phyloP scores from a whole-genome alignment of 2,329 filamentous ascomycete genomes.

The Volutella citrinella region DNA sequence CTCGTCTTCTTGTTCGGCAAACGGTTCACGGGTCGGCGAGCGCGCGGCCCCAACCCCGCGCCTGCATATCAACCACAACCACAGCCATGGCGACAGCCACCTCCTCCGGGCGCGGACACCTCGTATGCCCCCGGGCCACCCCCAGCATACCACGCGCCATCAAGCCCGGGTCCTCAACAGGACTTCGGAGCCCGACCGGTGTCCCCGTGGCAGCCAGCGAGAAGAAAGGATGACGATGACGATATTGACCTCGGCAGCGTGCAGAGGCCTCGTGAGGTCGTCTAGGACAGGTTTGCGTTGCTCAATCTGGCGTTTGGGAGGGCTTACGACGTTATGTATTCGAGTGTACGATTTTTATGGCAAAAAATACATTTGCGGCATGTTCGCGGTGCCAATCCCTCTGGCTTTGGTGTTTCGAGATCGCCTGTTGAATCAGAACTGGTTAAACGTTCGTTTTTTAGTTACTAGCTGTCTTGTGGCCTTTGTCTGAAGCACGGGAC shows the following conservation, averaged over 20 bases:
- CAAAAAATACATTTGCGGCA: no score
- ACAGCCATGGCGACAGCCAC: conserved; percentile 28
- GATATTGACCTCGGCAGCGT: conserved; percentile 28
- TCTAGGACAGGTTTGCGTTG: no score
- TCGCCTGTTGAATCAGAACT: no score
- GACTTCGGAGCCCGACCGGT: conserved; percentile 25
- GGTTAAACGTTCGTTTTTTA: no score
- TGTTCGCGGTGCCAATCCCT: no score
- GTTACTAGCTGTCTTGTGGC: no score
- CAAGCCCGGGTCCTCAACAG: conserved; percentile 27
- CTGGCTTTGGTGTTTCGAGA: no score
- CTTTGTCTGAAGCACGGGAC: no score
- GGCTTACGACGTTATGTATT: no score
- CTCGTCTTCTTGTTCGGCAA: conserved; percentile 35
- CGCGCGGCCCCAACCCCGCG: conserved; percentile 10
- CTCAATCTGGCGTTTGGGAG: no score
- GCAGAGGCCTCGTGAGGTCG: conserved; percentile 33
- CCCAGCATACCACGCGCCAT: conserved; percentile 32
- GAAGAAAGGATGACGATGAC: conserved; percentile 28
- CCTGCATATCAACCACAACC: conserved; percentile 5
- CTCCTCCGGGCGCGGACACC: conserved; percentile 13
- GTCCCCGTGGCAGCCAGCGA: conserved; percentile 28
- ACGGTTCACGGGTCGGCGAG: conserved; percentile 22
- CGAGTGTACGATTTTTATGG: neutral
- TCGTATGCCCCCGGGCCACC: conserved; percentile 24